Base-by-base conservation (phyloP, 805 yeast species). In the Gaillardinia entomophila region DNA sequence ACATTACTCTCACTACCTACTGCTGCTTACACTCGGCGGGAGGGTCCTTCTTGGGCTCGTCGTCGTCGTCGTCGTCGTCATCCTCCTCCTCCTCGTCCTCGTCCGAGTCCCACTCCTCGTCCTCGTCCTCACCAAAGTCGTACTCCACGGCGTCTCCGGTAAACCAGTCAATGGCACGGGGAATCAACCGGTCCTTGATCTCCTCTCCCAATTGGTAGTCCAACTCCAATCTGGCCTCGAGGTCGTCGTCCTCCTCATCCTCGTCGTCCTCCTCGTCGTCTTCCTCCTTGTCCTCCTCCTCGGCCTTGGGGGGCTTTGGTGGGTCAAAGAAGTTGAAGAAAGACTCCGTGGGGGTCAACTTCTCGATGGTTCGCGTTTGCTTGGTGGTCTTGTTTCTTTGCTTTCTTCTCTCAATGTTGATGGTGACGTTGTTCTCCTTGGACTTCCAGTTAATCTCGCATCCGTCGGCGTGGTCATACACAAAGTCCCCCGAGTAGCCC, bases 131-230 rank as follows among this genome's bases (percentile, higher is more conserved):
- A 26, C 65, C 80, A 40, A 63, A 68, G 30, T 59, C 70, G 53
- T 75, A 84, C 36, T 84, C 95, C 37, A 90, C 73, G 16, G 98
- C 98, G 44, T 87, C 87, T 30, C 98, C 98, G 7, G 98, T 90
- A 60, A 88, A 92, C 97, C 98, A 92, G 59, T 90, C 97, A 50
- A 92, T 75, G 32, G 97, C 97, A 55, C 96, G 79, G 41, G 97
- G 97, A 41, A 92, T 81, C 55, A 92, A 74, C 60, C 92, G 84
- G 60, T 92, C 97, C 69, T 92, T 92, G 57, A 92, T 77, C 52
- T 89, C 89, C 63, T 92, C 98, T 41, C 97, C 98, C 42, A 92
- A 71, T 54, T 88, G 92, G 67, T 92, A 92, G 64, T 92, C 98
- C 48, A 85, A 68, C 49, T 88, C 96, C 51, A 92, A 72, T 54